Evolutionary conservation across 2,329 filamentous ascomycete genomes (phyloP).

Genomic region (Aspergillus clavatus): DNA sequence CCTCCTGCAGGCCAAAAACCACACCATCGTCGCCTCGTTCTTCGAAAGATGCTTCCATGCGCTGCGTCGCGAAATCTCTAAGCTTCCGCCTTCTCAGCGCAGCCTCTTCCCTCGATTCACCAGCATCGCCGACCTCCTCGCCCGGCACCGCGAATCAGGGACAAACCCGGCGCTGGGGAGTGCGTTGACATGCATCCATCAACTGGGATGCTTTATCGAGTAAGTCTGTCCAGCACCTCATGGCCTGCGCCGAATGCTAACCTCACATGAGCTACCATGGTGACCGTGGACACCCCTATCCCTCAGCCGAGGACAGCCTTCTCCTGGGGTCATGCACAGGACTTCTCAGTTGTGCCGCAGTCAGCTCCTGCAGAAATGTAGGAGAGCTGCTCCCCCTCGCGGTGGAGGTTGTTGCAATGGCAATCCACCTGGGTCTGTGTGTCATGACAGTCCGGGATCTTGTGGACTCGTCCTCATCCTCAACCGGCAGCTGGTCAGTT

Average conservation of each 20-base stretch:
- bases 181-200: conserved; percentile 41
- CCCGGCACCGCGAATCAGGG: conserved; percentile 28
- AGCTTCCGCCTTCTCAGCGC: conserved; percentile 31
- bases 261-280: conserved; percentile 36
- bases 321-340: conserved; percentile 44
- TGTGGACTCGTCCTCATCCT: conserved; percentile 27
- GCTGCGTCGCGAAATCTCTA: conserved; percentile 38
- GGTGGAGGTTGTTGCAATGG: conserved; percentile 39
- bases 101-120: conserved; percentile 38
- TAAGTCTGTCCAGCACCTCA: conserved; percentile 22
- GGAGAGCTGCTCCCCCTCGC: conserved; percentile 41
- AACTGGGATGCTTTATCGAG: conserved; percentile 43
- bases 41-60: conserved; percentile 42
- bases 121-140: conserved; percentile 35
- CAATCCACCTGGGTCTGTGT: conserved; percentile 42
- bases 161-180: conserved; percentile 41
- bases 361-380: conserved; percentile 37
- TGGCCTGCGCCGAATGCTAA: conserved; percentile 12
- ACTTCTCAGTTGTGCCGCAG: conserved; percentile 37
- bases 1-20: conserved; percentile 39
- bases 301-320: conserved; percentile 31
- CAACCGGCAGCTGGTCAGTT: conserved; percentile 38
- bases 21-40: conserved; percentile 40
- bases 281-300: conserved; percentile 39
- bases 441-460: conserved; percentile 35